These are phyloP conservation scores for Metarhizium album DNA, from an alignment of 2,329 filamentous ascomycete genomes.

Conservation along the genomic window DNA sequence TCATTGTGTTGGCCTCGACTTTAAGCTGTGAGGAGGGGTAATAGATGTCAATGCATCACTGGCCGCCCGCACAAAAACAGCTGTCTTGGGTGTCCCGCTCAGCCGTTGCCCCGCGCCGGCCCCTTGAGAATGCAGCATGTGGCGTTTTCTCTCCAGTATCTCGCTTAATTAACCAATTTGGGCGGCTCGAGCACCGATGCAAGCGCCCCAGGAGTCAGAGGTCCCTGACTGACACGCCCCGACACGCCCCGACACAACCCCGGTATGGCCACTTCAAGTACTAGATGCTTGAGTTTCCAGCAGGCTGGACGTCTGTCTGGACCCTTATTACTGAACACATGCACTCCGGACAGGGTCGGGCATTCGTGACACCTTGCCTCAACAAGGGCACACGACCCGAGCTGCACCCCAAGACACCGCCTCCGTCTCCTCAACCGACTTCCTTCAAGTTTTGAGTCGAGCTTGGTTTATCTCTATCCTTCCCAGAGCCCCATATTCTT, in stretches of 20 bases:
- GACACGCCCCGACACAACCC: background rate
- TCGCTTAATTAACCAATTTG: conserved; percentile 6
- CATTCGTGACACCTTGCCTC: conserved; percentile 25
- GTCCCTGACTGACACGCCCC: too few relatives aligned
- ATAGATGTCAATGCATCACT: background rate
- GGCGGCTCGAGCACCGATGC: background rate
- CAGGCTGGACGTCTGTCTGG: too few relatives aligned
- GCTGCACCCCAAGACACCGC: background rate
- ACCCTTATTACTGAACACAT: too few relatives aligned
- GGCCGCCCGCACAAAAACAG: background rate
- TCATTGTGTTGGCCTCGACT: background rate
- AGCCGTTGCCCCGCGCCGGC: background rate
- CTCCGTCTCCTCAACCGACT: conserved; percentile 4
- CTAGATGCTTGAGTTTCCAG: too few relatives aligned
- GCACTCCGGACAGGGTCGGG: conserved; percentile 1
- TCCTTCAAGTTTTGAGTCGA: background rate
- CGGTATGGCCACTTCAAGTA: too few relatives aligned
- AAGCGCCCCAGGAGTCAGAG: background rate
- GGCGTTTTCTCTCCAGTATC: too few relatives aligned
- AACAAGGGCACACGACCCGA: conserved; percentile 19
- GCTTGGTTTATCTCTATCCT: conserved; percentile 2
- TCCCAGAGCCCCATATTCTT: background rate
- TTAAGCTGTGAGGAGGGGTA: background rate
- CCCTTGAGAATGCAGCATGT: too few relatives aligned
- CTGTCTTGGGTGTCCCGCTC: background rate